phyloP scores from a whole-genome alignment of 441 rosid genomes.

The Erodium chrysanthum region DNA sequence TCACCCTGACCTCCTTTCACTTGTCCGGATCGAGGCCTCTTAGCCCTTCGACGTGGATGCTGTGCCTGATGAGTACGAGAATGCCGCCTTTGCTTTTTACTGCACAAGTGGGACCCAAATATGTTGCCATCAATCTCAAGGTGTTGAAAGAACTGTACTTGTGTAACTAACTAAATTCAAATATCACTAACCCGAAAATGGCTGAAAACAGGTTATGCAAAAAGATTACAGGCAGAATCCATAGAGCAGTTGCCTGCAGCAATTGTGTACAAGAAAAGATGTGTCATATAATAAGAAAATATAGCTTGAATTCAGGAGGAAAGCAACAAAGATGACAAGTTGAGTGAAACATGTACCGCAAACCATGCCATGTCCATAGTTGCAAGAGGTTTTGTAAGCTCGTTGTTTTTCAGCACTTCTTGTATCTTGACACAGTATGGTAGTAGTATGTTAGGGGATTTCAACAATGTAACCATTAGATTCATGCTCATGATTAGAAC shows the following conservation, averaged over 20 bases:
- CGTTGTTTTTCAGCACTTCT: conserved; percentile 32
- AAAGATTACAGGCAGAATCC: conserved; percentile 31
- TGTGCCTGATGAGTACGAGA: conserved; percentile 14
- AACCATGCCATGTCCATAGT: conserved; percentile 41
- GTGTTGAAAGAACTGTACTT: neutral
- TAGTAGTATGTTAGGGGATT: neutral
- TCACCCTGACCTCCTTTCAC: neutral
- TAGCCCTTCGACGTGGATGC: conserved; percentile 21
- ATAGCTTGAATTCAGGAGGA: neutral
- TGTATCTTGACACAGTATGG: conserved; percentile 25
- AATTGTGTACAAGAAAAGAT: too few species aligned
- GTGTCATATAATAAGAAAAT: neutral
- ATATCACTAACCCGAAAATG: conserved; percentile 29
- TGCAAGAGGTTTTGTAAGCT: conserved; percentile 31
- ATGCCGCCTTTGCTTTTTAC: conserved; percentile 23
- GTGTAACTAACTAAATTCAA: neutral
- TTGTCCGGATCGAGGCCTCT: conserved; percentile 18
- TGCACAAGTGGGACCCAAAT: conserved; percentile 8
- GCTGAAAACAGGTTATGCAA: conserved; percentile 29
- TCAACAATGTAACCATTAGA: neutral
- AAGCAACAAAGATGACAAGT: neutral
- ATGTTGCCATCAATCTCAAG: neutral
- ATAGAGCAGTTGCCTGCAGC: conserved; percentile 31
- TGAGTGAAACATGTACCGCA: conserved; percentile 27
- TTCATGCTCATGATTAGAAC: neutral